These are phyloP conservation scores for Flaveria sonorensis DNA, from an alignment of 129 eudicot genomes.

Conservation along the genomic window DNA sequence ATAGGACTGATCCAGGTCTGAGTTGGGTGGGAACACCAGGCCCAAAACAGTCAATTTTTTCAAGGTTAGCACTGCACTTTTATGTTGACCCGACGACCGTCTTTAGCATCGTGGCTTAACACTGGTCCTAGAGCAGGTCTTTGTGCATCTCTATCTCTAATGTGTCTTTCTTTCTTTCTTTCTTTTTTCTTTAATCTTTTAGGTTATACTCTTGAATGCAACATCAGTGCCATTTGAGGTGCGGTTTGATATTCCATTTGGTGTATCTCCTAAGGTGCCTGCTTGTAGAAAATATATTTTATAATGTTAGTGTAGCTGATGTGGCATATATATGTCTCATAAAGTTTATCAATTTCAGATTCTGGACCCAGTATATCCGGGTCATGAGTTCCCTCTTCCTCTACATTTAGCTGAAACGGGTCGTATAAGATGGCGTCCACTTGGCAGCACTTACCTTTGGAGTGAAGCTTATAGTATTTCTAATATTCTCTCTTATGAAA, in stretches of 20 bases:
- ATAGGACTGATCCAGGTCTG: neutral
- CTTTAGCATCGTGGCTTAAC: slow-evolving; percentile 1
- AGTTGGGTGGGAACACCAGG: neutral
- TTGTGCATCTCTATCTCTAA: neutral
- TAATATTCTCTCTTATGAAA: slow-evolving; percentile 69
- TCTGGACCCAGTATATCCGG: slow-evolving; percentile 91
- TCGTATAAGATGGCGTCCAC: slow-evolving; percentile 92
- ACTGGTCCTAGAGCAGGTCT: neutral
- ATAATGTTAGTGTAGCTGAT: slow-evolving; percentile 11
- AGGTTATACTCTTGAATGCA: slow-evolving; percentile 81
- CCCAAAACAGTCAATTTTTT: neutral
- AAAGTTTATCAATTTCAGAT: slow-evolving; percentile 49
- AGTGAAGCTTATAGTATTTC: slow-evolving; percentile 93
- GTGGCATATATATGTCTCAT: slow-evolving; percentile 13
- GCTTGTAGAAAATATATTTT: slow-evolving; percentile 4
- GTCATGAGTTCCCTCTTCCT: slow-evolving; percentile 94
- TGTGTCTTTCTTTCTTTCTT: neutral
- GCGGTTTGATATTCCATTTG: slow-evolving; percentile 97
- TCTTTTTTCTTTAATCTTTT: slow-evolving; percentile 22
- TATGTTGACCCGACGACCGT: neutral
- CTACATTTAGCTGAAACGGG: slow-evolving; percentile 98
- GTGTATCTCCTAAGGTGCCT: slow-evolving; percentile 89
- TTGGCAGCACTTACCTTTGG: slow-evolving; percentile 86
- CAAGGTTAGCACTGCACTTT: neutral
- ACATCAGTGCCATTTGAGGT: slow-evolving; percentile 88